Evolutionary conservation across 1,284 basidiomycete species (phyloP).

Genomic region (Termitomyces sp.): DNA sequence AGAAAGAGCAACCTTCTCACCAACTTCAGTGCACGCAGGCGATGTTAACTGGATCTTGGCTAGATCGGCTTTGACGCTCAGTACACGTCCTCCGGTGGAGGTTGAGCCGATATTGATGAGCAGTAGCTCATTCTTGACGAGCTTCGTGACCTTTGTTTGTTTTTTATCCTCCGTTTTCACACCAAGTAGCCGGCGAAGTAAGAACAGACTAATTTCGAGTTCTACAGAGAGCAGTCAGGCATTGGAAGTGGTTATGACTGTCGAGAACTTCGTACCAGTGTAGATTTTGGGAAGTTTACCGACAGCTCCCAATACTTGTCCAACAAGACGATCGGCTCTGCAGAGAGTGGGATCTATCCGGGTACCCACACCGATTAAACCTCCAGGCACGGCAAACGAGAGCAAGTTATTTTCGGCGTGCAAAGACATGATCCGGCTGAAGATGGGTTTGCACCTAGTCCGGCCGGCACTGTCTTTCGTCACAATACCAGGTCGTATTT

Average conservation of each 20-base stretch:
- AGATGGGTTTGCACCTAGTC: constrained; percentile 91
- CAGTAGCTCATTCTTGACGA: constrained; percentile 89
- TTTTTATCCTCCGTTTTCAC: constrained; percentile 99
- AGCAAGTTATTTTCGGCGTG: constrained; percentile 95
- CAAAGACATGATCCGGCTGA: constrained; percentile 86
- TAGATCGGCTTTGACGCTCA: constrained; percentile 87
- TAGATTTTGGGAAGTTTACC: constrained; percentile 93
- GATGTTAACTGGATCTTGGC: constrained; percentile 90
- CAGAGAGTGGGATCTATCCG: constrained; percentile 96
- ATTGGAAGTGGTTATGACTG: neutral
- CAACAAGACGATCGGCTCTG: constrained; percentile 93
- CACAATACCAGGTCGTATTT: constrained; percentile 96
- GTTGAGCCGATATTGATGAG: constrained; percentile 94
- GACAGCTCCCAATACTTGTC: constrained; percentile 92
- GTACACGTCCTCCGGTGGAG: constrained; percentile 88
- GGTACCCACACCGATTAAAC: constrained; percentile 97
- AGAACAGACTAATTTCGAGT: constrained; percentile 88
- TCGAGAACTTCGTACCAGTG: constrained; percentile 55
- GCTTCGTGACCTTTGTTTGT: constrained; percentile 92
- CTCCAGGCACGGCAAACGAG: constrained; percentile 95
- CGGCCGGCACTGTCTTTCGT: constrained; percentile 91
- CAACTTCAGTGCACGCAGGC: constrained; percentile 90
- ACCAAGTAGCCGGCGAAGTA: constrained; percentile 91
- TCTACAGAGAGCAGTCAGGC: constrained; percentile 38
- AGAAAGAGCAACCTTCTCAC: constrained; percentile 92